Percentiles rank a stretch among this genome's conserved stretches.
These are phyloP conservation scores for Fusarium hainanense DNA, from an alignment of 2,329 filamentous ascomycete species.

Conservation along the genomic window DNA sequence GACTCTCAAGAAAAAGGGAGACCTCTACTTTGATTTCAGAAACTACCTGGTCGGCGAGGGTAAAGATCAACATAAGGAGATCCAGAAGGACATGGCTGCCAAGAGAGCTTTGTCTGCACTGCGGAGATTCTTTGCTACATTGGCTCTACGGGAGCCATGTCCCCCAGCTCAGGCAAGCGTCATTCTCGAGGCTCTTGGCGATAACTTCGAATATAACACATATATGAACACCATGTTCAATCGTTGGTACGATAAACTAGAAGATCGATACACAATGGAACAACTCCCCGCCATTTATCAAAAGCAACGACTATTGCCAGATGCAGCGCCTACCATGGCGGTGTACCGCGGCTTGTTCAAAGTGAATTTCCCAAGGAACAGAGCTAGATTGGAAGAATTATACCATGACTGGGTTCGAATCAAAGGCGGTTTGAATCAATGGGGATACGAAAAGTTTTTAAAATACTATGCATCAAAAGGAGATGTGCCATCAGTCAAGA, in stretches of 20 bases:
- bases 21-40: conserved; percentile 51
- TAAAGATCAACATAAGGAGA: conserved; percentile 36
- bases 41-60: conserved; percentile 47
- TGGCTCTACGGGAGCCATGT: conserved; percentile 50
- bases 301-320: conserved; percentile 57
- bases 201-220: conserved; percentile 56
- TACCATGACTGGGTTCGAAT: conserved; percentile 61
- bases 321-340: conserved; percentile 50
- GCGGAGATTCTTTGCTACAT: conserved; percentile 47
- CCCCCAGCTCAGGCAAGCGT: conserved; percentile 48
- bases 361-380: conserved; percentile 53
- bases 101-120: conserved; percentile 44
- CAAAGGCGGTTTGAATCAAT: conserved; percentile 54
- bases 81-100: conserved; percentile 39
- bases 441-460: conserved; percentile 62
- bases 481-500: conserved; percentile 58
- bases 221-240: conserved; percentile 54
- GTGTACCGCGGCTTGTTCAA: conserved; percentile 61
- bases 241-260: conserved; percentile 45
- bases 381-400: conserved; percentile 58
- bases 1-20: conserved; percentile 46
- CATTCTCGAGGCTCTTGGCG: conserved; percentile 56
- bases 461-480: conserved; percentile 61
- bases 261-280: conserved; percentile 45
- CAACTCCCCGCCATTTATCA: conserved; percentile 58